A percentile compares a stretch with the other conserved stretches of the same genome.
These are phyloP conservation scores for Backusella tarrabulga DNA, from an alignment of 192 early-diverging fungal species.

Conservation along the genomic window DNA sequence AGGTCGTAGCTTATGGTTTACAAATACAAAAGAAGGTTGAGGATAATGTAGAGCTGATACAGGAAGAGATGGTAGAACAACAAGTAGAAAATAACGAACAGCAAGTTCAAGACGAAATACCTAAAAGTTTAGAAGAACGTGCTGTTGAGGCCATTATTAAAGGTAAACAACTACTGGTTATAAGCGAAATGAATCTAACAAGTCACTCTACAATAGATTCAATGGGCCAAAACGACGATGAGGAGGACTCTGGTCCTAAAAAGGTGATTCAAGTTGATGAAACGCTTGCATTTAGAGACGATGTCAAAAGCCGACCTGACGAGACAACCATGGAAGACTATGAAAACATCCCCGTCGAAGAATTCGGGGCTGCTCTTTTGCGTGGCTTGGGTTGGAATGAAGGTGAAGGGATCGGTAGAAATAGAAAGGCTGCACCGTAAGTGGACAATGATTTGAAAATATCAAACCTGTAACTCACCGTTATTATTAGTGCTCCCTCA, in stretches of 20 bases:
- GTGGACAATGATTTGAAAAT: not conserved
- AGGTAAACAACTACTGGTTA: constrained; percentile 22
- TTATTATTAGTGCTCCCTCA: constrained; percentile 16
- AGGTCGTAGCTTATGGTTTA: constrained; percentile 23
- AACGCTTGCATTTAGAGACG: constrained; percentile 59
- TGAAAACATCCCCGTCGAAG: constrained; percentile 81
- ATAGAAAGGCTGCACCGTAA: constrained; percentile 24
- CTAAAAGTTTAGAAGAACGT: constrained; percentile 38
- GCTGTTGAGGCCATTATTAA: constrained; percentile 45
- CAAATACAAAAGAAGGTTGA: constrained; percentile 27
- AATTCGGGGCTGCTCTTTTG: constrained; percentile 84
- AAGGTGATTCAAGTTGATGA: constrained; percentile 40
- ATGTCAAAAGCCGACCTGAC: constrained; percentile 61
- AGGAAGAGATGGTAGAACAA: not conserved
- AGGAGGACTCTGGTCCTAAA: constrained; percentile 19
- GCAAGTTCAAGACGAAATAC: not conserved
- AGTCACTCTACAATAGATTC: constrained; percentile 2
- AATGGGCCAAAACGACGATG: not conserved
- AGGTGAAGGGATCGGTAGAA: constrained; percentile 45
- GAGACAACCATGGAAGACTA: constrained; percentile 73
- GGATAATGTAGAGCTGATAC: not conserved
- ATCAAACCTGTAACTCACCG: not conserved
- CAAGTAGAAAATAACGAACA: not conserved
- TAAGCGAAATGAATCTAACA: too few relatives aligned
- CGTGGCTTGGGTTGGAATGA: constrained; percentile 91